These are phyloP conservation scores for Fusarium fracticaudum DNA, from an alignment of 2,329 filamentous ascomycete species.

Conservation along the genomic window DNA sequence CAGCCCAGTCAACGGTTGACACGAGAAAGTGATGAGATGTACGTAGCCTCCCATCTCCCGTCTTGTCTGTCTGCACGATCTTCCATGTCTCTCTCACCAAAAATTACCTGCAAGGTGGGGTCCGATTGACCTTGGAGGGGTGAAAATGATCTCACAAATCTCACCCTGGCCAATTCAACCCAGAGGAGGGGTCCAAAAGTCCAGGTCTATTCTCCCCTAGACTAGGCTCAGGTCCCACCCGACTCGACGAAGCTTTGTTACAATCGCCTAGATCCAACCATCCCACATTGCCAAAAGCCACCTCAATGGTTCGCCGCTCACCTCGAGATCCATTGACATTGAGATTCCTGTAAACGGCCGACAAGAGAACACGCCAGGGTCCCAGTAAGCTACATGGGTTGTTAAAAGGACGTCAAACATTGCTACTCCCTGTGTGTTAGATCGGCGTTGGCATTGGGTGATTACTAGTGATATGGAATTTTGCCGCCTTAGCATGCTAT, in stretches of 20 bases:
- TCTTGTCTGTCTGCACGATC: constrained; percentile 18
- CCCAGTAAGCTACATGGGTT: not conserved
- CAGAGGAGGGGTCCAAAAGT: constrained; percentile 11
- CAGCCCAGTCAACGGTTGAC: constrained; percentile 32
- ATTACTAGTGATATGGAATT: constrained; percentile 14
- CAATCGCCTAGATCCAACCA: constrained; percentile 32
- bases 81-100: constrained; percentile 25
- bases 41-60: constrained; percentile 20
- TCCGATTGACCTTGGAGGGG: constrained; percentile 27
- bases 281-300: constrained; percentile 17
- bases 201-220: not conserved
- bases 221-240: constrained; percentile 6
- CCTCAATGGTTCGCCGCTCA: constrained; percentile 20
- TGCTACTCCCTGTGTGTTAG: not conserved
- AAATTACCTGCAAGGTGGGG: constrained; percentile 36
- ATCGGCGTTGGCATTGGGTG: not conserved
- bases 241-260: constrained; percentile 1
- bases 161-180: constrained; percentile 17
- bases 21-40: constrained; percentile 32
- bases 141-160: constrained; percentile 30
- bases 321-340: constrained; percentile 16
- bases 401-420: constrained; percentile 5
- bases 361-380: constrained; percentile 2
- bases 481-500: constrained; percentile 16
- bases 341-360: constrained; percentile 6